Percentiles rank a stretch among this genome's conserved stretches.
These are phyloP conservation scores for Arxiozyma telluris DNA, from an alignment of 1,139 yeast species.

Conservation along the genomic window DNA sequence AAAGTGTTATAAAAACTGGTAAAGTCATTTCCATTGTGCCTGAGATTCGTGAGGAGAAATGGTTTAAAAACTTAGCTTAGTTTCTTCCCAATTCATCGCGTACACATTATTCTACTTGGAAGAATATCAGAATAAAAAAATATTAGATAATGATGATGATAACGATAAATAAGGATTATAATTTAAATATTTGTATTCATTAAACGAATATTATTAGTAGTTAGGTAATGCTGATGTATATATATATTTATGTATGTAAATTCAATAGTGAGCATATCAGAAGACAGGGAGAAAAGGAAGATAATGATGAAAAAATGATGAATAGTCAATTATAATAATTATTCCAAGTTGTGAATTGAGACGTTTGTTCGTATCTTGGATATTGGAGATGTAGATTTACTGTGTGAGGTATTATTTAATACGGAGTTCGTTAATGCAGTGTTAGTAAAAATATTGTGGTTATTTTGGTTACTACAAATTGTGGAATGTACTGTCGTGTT, in stretches of 20 bases:
- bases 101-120: no score
- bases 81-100: neutral
- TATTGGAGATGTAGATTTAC: neutral
- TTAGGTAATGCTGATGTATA: no score
- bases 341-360: neutral
- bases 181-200: no score
- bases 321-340: no score
- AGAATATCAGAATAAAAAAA: no score
- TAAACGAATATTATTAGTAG: neutral
- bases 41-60: slow-evolving; percentile 38
- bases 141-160: no score
- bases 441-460: no score
- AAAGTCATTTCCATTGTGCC: slow-evolving; percentile 60
- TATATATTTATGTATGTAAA: neutral
- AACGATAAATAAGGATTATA: no score
- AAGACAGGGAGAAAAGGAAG: neutral
- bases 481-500: neutral
- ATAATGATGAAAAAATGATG: neutral
- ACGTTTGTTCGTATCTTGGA: neutral
- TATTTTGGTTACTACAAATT: neutral
- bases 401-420: neutral
- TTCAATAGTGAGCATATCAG: no score
- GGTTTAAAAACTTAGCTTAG: slow-evolving; percentile 13
- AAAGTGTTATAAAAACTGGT: slow-evolving; percentile 42
- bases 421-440: neutral